Evolutionary conservation across 257 asterid species (phyloP), one percentile per base, ranked within the genome.

Genomic region (Ocimum tenuiflorum): DNA sequence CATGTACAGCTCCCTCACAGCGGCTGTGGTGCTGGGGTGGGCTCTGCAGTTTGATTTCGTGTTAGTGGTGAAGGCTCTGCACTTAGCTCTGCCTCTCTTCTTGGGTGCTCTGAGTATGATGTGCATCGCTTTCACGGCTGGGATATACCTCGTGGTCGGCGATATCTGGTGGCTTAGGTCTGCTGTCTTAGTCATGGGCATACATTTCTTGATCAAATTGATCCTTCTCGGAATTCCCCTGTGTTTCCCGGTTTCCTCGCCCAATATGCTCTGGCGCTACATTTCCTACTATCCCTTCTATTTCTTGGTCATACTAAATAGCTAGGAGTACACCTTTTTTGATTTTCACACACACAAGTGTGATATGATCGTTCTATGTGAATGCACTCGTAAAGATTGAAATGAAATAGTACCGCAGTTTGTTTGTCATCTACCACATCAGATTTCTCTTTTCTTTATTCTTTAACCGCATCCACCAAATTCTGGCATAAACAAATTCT

Each of bases 121-220:
- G 82, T 66, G 77, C 3, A 46, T 73, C 46, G 73, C 81, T 49
- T 80, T 80, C 75, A 80, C 69, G n/a, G 78, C 78, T 6, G 81
- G 81, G 36, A 48, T 76, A 2, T 76, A 33, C 65, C 66, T 76
- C 12, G 81, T 58, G n/a, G 80, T 76, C 41, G 31, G 71, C 65
- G 68, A 70, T 43, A 77, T 76, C 13, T 50, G 60, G 66, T 80
- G 82, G 82, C 78, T 80, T 22, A 65, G 80, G 12, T 27, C 67
- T 9, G 63, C 50, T 38, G 85, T 76, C n/a, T 22, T 70, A 22
- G 35, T 70, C 27, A 7, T 73, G 60, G 82, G 80, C 12, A 24
- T 51, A 56, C 13, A 18, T 80, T 67, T 48, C 27, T 73, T 48
- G 29, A 48, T 48, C 27, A 48, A 48, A 13, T 7, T 48, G 13